These are phyloP conservation scores for Vicia sativa DNA, from an alignment of 306 rosid genomes.

Conservation along the genomic window DNA sequence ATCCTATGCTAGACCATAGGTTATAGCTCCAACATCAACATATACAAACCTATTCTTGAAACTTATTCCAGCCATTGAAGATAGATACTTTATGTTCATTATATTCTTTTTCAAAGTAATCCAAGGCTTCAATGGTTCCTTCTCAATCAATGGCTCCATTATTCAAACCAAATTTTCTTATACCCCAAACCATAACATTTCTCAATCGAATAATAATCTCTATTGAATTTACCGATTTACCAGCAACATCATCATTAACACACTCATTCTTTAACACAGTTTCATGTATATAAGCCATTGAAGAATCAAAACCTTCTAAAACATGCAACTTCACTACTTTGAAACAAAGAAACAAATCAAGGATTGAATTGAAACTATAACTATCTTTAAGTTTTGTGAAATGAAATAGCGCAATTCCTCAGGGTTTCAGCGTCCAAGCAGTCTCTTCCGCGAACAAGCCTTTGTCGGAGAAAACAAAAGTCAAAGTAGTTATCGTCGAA, in stretches of 20 bases:
- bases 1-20: slow-evolving; percentile 92
- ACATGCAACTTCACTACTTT: slow-evolving; percentile 64
- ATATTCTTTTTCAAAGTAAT: slow-evolving; percentile 80
- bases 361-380: slow-evolving; percentile 87
- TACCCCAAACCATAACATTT: slow-evolving; percentile 74
- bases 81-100: slow-evolving; percentile 70
- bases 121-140: slow-evolving; percentile 95
- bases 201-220: slow-evolving; percentile 39
- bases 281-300: slow-evolving; percentile 69
- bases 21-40: slow-evolving; percentile 94
- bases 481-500: slow-evolving; percentile 60
- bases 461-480: slow-evolving; percentile 75
- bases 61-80: slow-evolving; percentile 86
- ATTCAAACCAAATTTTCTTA: slow-evolving; percentile 63
- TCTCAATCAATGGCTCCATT: slow-evolving; percentile 76
- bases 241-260: slow-evolving; percentile 36
- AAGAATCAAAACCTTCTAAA: slow-evolving; percentile 63
- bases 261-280: slow-evolving; percentile 71
- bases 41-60: slow-evolving; percentile 80
- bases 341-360: slow-evolving; percentile 76
- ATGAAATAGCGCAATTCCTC: slow-evolving; percentile 90
- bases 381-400: slow-evolving; percentile 66
- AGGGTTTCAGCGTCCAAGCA: slow-evolving; percentile 66
- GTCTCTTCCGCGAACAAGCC: slow-evolving; percentile 66
- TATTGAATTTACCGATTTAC: slow-evolving; percentile 39